Base-by-base conservation (phyloP, 2,329 filamentous ascomycete genomes). In the Chaetomium strumarium region DNA sequence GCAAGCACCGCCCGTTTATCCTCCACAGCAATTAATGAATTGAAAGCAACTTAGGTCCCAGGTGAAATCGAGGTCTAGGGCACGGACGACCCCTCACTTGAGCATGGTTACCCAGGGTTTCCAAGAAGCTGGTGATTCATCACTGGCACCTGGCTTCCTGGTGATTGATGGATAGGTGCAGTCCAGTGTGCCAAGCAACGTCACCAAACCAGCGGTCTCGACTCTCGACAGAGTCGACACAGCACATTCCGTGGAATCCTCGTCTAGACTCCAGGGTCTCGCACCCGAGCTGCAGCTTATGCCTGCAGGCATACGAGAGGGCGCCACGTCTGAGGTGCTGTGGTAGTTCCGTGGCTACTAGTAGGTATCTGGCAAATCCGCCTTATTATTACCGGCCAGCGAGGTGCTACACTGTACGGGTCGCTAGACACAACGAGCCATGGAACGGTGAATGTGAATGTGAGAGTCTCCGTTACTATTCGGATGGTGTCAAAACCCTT, bases 241-340 rank as follows among this genome's bases (percentile, higher is more conserved):
- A 37, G n/a, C 33, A 20, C 16, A 16, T 37, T 37, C 46, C 37
- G 34, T 40, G 46, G 46, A 50, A 42, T 16, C 37, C 30, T 19
- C 31, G 24, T 31, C 16, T 12, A 16, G 31, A 31, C 29, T 37
- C 16, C n/a, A 16, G 31, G 38, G 34, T 37, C 51, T 50, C 36
- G 41, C 36, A 33, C 40, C 46, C 24, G 41, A 20, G 20, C 31
- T 51, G 47, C 52, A 31, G 47, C 43, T 20, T 9, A 47, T 46
- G 52, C 33, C 44, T 43, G 47, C 43, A 40, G 24, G 24, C 24
- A 24, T 24, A 24, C 24, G 24, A 46, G 24, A 53, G 12, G n/a
- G 30, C 48, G 51, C 46, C 51, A 53, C 51, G 51, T 53, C 51
- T 51, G 37, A 24, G 24, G 24, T 7, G 24, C 24, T 24, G 24